Percentiles rank a stretch among this genome's conserved stretches.
Evolutionary conservation across 805 yeast species (phyloP).

Genomic region (Spathaspora hagerdaliae): DNA sequence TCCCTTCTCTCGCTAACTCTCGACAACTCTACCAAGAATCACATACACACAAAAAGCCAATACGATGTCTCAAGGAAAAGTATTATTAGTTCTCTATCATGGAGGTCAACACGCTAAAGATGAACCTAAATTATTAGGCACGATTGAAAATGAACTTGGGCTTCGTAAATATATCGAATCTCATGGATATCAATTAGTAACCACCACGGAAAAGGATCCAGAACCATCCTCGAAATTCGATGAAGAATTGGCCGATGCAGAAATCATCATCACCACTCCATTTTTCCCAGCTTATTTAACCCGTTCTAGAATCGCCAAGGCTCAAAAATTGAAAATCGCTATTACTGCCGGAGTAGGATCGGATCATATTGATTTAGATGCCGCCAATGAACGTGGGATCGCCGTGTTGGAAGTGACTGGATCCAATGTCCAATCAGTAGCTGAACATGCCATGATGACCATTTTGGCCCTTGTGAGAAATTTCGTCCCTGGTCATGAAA

Average conservation of each 20-base stretch:
- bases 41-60: too few relatives aligned
- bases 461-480: constrained; percentile 68
- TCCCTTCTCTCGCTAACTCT: too few relatives aligned
- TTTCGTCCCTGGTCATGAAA: constrained; percentile 75
- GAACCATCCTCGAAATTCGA: constrained; percentile 57
- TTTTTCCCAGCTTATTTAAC: constrained; percentile 79
- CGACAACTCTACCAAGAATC: too few relatives aligned
- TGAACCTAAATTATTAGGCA: constrained; percentile 61
- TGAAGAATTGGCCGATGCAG: constrained; percentile 65
- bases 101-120: constrained; percentile 58
- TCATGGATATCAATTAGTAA: constrained; percentile 62
- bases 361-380: constrained; percentile 72
- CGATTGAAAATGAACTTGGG: constrained; percentile 74
- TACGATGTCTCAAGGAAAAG: constrained; percentile 34
- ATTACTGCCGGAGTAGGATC: constrained; percentile 85
- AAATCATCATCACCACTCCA: constrained; percentile 75
- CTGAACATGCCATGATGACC: constrained; percentile 76
- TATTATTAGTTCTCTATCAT: constrained; percentile 55
- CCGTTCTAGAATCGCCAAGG: constrained; percentile 60
- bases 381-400: constrained; percentile 59
- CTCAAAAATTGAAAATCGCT: constrained; percentile 65
- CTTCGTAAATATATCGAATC: constrained; percentile 58
- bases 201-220: constrained; percentile 66
- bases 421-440: constrained; percentile 74
- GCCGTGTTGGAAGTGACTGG: constrained; percentile 83